Evolutionary conservation across 495 filamentous ascomycete species (phyloP).

Genomic region (Poronia punctata): DNA sequence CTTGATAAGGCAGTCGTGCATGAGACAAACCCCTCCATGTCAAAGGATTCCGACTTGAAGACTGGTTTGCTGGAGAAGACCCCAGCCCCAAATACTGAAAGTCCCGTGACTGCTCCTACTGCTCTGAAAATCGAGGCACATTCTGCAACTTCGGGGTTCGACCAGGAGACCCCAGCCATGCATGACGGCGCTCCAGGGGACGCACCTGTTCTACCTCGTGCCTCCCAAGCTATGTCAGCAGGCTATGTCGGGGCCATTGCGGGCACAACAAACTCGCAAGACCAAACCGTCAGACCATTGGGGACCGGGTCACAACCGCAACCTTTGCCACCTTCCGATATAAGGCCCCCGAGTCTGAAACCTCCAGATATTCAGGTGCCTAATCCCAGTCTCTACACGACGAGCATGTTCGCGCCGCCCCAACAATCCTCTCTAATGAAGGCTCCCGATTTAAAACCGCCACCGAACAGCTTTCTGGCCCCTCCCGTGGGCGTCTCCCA

Average conservation of each 20-base stretch:
- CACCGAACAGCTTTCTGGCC: slow-evolving; percentile 33
- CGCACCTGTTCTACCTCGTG: no score
- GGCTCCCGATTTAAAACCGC: slow-evolving; percentile 27
- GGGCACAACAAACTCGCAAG: slow-evolving; percentile 8
- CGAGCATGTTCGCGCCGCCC: slow-evolving; percentile 27
- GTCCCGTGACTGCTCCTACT: no score
- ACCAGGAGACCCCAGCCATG: no score
- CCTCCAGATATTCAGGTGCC: slow-evolving; percentile 21
- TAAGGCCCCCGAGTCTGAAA: slow-evolving; percentile 9
- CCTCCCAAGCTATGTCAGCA: no score
- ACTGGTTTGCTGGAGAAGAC: slow-evolving; percentile 11
- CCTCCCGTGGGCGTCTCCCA: slow-evolving; percentile 28
- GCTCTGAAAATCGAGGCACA: no score
- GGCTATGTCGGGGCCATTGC: no score
- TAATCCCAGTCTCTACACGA: slow-evolving; percentile 18
- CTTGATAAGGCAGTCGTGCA: slow-evolving; percentile 17
- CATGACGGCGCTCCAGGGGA: no score
- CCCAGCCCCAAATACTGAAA: not conserved
- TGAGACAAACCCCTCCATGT: not conserved
- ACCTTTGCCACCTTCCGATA: not conserved
- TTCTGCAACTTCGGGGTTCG: no score
- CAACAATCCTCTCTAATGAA: slow-evolving; percentile 21
- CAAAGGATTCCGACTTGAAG: slow-evolving; percentile 8
- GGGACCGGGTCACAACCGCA: slow-evolving; percentile 12
- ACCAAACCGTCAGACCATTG: slow-evolving; percentile 12